These are phyloP conservation scores for Colletotrichum somersetense DNA, from an alignment of 2,329 filamentous ascomycete genomes.

Conservation along the genomic window DNA sequence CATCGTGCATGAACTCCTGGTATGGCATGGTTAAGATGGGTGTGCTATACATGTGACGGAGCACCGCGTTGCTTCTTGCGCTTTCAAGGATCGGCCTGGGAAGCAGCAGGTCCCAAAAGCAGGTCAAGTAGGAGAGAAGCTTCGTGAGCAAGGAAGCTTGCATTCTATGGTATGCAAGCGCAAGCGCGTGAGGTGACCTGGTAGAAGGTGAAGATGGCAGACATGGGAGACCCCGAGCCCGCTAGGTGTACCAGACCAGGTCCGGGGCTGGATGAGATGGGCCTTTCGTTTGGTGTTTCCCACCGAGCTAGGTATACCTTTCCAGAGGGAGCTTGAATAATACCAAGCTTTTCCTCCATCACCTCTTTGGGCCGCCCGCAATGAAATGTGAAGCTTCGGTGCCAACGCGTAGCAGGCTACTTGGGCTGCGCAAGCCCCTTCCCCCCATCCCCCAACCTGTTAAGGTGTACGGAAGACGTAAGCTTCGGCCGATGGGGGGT, in stretches of 20 bases:
- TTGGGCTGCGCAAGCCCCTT: slow-evolving; percentile 27
- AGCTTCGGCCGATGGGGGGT: slow-evolving; percentile 37
- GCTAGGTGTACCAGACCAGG: slow-evolving; percentile 31
- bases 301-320: slow-evolving; percentile 25
- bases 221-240: slow-evolving; percentile 38
- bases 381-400: slow-evolving; percentile 31
- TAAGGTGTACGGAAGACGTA: slow-evolving; percentile 25
- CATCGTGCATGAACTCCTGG: slow-evolving; percentile 43
- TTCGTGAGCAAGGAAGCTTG: slow-evolving; percentile 32
- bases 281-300: slow-evolving; percentile 35
- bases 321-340: slow-evolving; percentile 10
- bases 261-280: slow-evolving; percentile 31
- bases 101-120: slow-evolving; percentile 11
- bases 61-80: slow-evolving; percentile 25
- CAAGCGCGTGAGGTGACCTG: slow-evolving; percentile 24
- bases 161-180: slow-evolving; percentile 31
- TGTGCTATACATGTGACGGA: slow-evolving; percentile 38
- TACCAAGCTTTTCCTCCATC: slow-evolving; percentile 29
- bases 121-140: slow-evolving; percentile 16
- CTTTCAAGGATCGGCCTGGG: slow-evolving; percentile 30
- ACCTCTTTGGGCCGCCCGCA: slow-evolving; percentile 23
- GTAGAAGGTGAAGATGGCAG: slow-evolving; percentile 35
- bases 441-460: neutral
- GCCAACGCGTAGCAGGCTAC: slow-evolving; percentile 24
- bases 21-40: slow-evolving; percentile 37